Percentiles rank a stretch among this genome's conserved stretches.
These are phyloP conservation scores for Tylopilus balloui DNA, from an alignment of 768 basidiomycete genomes.

Conservation along the genomic window DNA sequence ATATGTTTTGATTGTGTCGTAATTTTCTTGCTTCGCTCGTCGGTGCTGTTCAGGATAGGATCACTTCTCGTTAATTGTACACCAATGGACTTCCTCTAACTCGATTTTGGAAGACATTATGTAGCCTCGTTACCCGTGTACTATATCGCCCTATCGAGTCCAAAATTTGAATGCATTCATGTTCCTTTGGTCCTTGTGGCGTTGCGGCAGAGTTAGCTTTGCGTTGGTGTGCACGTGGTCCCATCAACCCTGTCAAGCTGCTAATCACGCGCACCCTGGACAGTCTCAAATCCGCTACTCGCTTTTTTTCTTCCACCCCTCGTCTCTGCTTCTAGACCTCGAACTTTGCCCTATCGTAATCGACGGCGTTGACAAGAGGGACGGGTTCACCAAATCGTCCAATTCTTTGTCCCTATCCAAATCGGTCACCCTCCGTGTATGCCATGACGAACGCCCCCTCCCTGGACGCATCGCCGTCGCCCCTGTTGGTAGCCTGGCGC, in stretches of 20 bases:
- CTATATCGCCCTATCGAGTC: conserved; percentile 16
- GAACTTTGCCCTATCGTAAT: conserved; percentile 22
- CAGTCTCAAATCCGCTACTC: not conserved
- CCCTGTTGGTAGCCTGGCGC: conserved; percentile 15
- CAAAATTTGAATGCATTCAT: conserved; percentile 17
- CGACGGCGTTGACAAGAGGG: conserved; percentile 5
- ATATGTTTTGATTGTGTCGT: conserved; percentile 22
- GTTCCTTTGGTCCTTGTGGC: conserved; percentile 12
- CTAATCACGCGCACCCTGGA: not conserved
- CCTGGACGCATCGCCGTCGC: conserved; percentile 10
- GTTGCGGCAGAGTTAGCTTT: conserved; percentile 11
- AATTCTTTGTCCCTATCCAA: not conserved
- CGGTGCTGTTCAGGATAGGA: conserved; percentile 27
- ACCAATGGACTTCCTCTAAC: conserved; percentile 28
- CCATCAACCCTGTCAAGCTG: conserved; percentile 10
- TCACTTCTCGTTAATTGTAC: conserved; percentile 27
- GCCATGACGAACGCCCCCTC: conserved; percentile 5
- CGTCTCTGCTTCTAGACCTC: not conserved
- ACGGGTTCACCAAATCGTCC: not conserved
- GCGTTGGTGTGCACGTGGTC: conserved; percentile 3
- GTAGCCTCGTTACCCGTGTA: conserved; percentile 30
- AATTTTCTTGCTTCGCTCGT: conserved; percentile 11
- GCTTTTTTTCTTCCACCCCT: not conserved
- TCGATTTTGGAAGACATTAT: conserved; percentile 24
- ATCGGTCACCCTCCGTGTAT: conserved; percentile 7